Percentiles rank a stretch among this genome's conserved stretches.
Evolutionary conservation across 1,284 basidiomycete species (phyloP).

Genomic region (Ganoderma lucidum): DNA sequence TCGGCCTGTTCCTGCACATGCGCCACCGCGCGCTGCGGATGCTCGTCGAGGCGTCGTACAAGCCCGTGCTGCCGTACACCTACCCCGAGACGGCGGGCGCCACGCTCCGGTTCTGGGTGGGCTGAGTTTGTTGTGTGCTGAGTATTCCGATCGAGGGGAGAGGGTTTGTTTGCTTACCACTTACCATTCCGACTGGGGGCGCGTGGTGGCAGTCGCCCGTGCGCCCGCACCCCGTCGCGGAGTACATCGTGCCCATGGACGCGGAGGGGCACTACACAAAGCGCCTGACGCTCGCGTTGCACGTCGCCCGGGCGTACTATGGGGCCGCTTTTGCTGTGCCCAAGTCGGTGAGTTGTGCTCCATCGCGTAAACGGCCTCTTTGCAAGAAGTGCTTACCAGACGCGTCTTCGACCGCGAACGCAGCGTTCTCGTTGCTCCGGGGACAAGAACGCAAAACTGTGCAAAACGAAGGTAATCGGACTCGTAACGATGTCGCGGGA

Average conservation of each 20-base stretch:
- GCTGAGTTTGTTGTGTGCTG: not conserved
- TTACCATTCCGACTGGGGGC: too few species aligned
- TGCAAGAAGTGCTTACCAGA: not conserved
- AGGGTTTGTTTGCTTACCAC: not conserved
- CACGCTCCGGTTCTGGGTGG: slow-evolving; percentile 2
- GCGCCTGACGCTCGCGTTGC: not conserved
- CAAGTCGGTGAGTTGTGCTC: not conserved
- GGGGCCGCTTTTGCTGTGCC: not conserved
- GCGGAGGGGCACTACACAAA: not conserved
- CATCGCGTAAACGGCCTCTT: not conserved
- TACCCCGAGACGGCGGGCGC: not conserved
- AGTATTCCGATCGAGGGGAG: not conserved
- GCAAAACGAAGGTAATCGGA: not conserved
- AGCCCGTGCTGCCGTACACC: not conserved
- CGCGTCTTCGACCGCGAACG: not conserved
- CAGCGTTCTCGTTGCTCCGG: not conserved
- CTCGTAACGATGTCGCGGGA: not conserved
- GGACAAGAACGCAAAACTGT: too few species aligned
- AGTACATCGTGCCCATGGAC: not conserved
- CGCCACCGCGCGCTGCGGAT: not conserved
- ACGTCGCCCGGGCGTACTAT: not conserved
- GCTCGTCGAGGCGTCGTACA: not conserved
- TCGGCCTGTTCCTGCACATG: not conserved
- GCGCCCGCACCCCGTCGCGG: not conserved
- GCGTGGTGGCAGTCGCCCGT: not conserved